These are phyloP conservation scores for Talaromyces trachyspermus DNA, from an alignment of 495 filamentous ascomycete species.

Conservation along the genomic window DNA sequence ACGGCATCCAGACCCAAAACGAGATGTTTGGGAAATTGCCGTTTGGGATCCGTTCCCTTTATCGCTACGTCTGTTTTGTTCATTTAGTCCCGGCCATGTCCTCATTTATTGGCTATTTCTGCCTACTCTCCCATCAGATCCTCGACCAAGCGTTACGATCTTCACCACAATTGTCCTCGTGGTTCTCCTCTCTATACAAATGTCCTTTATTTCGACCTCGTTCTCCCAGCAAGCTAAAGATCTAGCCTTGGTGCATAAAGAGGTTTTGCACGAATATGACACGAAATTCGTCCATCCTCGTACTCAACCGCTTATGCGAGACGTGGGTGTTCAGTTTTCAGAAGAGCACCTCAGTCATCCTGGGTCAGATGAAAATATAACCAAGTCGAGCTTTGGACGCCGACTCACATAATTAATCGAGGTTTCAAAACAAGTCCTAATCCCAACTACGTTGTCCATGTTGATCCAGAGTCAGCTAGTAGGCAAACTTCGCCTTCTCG, in stretches of 20 bases:
- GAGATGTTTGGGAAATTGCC: conserved; percentile 91
- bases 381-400: conserved; percentile 64
- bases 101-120: conserved; percentile 83
- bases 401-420: conserved; percentile 69
- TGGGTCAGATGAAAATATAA: conserved; percentile 40
- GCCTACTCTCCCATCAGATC: conserved; percentile 65
- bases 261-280: conserved; percentile 93
- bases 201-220: conserved; percentile 57
- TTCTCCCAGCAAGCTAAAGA: conserved; percentile 86
- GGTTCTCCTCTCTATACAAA: conserved; percentile 66
- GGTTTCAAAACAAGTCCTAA: conserved; percentile 82
- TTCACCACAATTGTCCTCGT: conserved; percentile 69
- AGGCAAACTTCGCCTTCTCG: conserved; percentile 8
- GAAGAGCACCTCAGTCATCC: conserved; percentile 29
- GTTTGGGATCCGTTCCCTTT: conserved; percentile 91
- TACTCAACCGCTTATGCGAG: conserved; percentile 71
- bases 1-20: conserved; percentile 72
- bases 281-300: conserved; percentile 88
- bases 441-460: conserved; percentile 72
- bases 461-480: conserved; percentile 56
- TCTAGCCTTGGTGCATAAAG: conserved; percentile 71
- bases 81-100: conserved; percentile 89
- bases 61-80: conserved; percentile 72
- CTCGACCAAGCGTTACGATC: conserved; percentile 75
- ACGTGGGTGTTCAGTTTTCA: conserved; percentile 72